Evolutionary conservation across 2,329 filamentous ascomycete genomes (phyloP).

Genomic region (Acephala macrosclerotiorum): DNA sequence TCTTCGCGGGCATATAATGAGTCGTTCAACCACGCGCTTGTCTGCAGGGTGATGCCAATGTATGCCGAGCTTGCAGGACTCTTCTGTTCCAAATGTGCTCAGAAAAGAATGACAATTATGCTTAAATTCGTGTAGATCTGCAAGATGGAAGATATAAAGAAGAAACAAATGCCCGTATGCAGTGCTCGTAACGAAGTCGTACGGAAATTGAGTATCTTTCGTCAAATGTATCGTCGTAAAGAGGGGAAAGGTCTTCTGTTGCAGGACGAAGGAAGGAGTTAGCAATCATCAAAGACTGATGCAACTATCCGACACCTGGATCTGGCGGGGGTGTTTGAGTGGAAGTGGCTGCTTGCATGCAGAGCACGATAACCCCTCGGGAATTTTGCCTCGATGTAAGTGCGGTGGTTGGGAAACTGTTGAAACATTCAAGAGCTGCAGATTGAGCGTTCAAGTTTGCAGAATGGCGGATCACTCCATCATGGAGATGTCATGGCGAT

Average conservation of each 20-base stretch:
- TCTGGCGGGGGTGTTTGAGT: slow-evolving; percentile 27
- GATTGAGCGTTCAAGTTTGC: background rate
- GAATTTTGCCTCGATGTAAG: slow-evolving; percentile 3
- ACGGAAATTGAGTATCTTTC: slow-evolving; percentile 21
- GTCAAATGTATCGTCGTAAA: slow-evolving; percentile 31
- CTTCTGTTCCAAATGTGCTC: too few species aligned
- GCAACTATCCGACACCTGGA: slow-evolving; percentile 37
- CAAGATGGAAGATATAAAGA: slow-evolving; percentile 3
- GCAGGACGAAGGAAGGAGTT: slow-evolving; percentile 33
- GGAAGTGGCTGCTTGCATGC: slow-evolving; percentile 30
- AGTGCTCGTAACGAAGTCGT: slow-evolving; percentile 21
- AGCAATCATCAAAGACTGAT: slow-evolving; percentile 36
- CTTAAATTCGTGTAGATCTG: slow-evolving; percentile 6
- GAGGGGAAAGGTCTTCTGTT: slow-evolving; percentile 39
- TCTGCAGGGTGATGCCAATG: too few species aligned
- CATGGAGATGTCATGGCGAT: slow-evolving; percentile 2
- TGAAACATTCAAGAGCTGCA: slow-evolving; percentile 1
- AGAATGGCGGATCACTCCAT: slow-evolving; percentile 2
- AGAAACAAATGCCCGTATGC: slow-evolving; percentile 18
- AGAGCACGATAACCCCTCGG: slow-evolving; percentile 31
- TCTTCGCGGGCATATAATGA: background rate
- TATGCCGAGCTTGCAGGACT: too few species aligned
- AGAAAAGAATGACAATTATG: background rate
- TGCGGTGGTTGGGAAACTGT: background rate
- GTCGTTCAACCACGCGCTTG: background rate